Base-by-base conservation (phyloP, 805 yeast genomes). In the Tetrapisispora phaffii region DNA sequence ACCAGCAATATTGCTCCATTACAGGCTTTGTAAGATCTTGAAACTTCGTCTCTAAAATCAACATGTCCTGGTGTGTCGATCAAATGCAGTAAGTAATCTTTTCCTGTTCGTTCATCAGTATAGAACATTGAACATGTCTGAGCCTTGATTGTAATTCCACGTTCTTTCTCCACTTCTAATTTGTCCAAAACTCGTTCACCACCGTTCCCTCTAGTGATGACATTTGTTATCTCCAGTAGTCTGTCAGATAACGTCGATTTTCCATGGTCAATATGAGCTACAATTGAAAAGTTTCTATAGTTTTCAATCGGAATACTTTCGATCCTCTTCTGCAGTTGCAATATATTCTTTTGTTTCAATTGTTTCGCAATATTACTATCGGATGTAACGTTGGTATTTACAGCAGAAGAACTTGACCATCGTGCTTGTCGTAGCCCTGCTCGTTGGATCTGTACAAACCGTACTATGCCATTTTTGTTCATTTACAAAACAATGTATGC, bases 61-160 rank as follows among this genome's bases (percentile, higher is more conserved):
- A 93, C 97, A 62, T 90, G 98, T 0, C 98, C 98, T 0, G 98
- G 98, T 0, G 97, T 90, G 63, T 90, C 98, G 38, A 93, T 96
- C 38, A 90, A 69, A 68, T 90, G 96, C 39, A 90, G 67, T 44
- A 93, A 64, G 59, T 86, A 93, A 54, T 90, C 96, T 54, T 77
- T 69, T 2, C 78, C 77, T n/a, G 58, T 54, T 34, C 58, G 51
- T 8, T 77, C 70, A 51, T 78, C 71, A 31, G 73, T 72, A 62
- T 88, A 88, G 48, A 93, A 73, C 97, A 90, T 93, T 0, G 96
- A 75, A 56, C 96, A 90, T 0, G 97, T 93, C 59, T 93, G 97
- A 0, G 97, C 97, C 63, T 90, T 90, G 45, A 90, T 93, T 0
- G 98, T 90, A 56, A 90, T 90, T 2, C 98, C 98, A 56, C 98